Conservation (phyloP, 352 stramenopile genomes). For the Pythium volutum region DNA sequence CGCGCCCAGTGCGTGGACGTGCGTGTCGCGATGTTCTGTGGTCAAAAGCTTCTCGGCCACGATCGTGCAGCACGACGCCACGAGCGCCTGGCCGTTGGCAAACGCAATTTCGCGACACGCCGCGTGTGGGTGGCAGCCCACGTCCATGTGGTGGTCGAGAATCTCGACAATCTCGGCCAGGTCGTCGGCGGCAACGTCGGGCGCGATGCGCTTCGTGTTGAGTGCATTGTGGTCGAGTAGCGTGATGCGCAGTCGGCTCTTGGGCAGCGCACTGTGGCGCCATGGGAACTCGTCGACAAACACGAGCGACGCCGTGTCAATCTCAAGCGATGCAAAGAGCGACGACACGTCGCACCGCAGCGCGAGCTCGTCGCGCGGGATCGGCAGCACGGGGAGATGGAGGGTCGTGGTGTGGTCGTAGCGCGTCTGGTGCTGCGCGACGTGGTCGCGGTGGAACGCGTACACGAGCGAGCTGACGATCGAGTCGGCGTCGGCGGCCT, state of each 20-base stretch:
- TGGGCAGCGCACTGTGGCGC: constrained; percentile 24
- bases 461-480: constrained; percentile 78
- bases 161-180: constrained; percentile 61
- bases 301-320: constrained; percentile 52
- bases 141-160: constrained; percentile 76
- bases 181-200: constrained; percentile 7
- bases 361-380: constrained; percentile 54
- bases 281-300: constrained; percentile 83
- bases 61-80: constrained; percentile 76
- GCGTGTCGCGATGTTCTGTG: background rate
- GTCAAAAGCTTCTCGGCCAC: constrained; percentile 58
- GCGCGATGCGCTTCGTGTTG: constrained; percentile 51
- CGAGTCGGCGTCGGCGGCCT: constrained; percentile 78
- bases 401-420: constrained; percentile 14
- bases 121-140: constrained; percentile 40
- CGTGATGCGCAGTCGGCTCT: constrained; percentile 37
- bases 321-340: constrained; percentile 47
- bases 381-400: constrained; percentile 56
- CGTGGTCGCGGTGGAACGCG: constrained; percentile 42
- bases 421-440: background rate
- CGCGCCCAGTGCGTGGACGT: constrained; percentile 38
- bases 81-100: constrained; percentile 55
- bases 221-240: constrained; percentile 78
- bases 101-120: constrained; percentile 63
- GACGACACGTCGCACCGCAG: constrained; percentile 70